Evolutionary conservation across 1,139 yeast species (phyloP).

Genomic region (Blastobotrys serpentis): DNA sequence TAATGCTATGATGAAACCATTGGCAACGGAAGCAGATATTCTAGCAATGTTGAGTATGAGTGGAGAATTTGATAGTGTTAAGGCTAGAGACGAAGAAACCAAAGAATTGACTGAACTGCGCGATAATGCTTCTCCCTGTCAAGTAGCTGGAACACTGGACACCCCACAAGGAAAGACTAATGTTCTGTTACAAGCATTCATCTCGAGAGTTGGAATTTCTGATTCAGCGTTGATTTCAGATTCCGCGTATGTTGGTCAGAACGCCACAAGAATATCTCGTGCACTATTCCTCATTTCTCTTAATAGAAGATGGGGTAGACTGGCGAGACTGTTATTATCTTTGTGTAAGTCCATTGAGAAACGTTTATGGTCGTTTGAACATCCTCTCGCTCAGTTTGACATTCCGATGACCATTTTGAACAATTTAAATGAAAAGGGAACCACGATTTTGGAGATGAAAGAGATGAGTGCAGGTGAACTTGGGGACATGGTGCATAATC

Average conservation of each 20-base stretch:
- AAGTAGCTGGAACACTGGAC: slow-evolving; percentile 74
- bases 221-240: slow-evolving; percentile 87
- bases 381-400: slow-evolving; percentile 78
- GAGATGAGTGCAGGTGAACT: slow-evolving; percentile 74
- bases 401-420: slow-evolving; percentile 38
- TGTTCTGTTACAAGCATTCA: slow-evolving; percentile 79
- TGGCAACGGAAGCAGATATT: slow-evolving; percentile 90
- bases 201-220: slow-evolving; percentile 67
- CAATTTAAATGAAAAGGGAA: slow-evolving; percentile 61
- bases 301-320: slow-evolving; percentile 85
- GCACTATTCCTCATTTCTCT: slow-evolving; percentile 85
- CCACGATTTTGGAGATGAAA: slow-evolving; percentile 67
- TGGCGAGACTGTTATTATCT: slow-evolving; percentile 69
- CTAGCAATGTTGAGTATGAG: slow-evolving; percentile 88
- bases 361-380: slow-evolving; percentile 86
- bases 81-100: slow-evolving; percentile 84
- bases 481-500: slow-evolving; percentile 86
- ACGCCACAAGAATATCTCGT: slow-evolving; percentile 87
- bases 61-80: slow-evolving; percentile 89
- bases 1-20: slow-evolving; percentile 78
- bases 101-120: slow-evolving; percentile 61
- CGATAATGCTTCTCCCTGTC: slow-evolving; percentile 71
- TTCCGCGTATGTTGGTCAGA: slow-evolving; percentile 91
- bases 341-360: slow-evolving; percentile 85
- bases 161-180: slow-evolving; percentile 86